A percentile compares a stretch with the other conserved stretches of the same genome.
Evolutionary conservation across 129 eudicot species (phyloP).

Genomic region (Dittrichia graveolens): DNA sequence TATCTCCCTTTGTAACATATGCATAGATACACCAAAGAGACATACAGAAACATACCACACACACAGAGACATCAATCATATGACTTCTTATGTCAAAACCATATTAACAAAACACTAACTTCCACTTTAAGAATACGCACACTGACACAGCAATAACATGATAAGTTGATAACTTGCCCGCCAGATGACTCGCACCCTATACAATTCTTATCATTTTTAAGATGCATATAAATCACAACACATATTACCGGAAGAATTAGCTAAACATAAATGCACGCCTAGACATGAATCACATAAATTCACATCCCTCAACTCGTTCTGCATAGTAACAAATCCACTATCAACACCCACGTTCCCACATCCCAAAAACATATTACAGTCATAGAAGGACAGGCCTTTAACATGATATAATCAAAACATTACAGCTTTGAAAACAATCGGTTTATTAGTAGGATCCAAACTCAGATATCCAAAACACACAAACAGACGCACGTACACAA

Average conservation of each 20-base stretch:
- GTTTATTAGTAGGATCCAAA: not conserved
- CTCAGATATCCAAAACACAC: not conserved
- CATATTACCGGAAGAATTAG: not conserved
- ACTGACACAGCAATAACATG: slow-evolving; percentile 17
- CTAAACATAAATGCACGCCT: not conserved
- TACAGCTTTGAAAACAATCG: not conserved
- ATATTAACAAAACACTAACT: not conserved
- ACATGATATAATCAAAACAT: slow-evolving; percentile 43
- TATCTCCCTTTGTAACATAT: not conserved
- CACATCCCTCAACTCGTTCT: slow-evolving; percentile 1
- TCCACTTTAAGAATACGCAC: not conserved
- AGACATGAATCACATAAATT: slow-evolving; percentile 21
- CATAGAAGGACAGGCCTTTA: slow-evolving; percentile 43
- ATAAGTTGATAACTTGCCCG: not conserved
- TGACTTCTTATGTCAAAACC: slow-evolving; percentile 4
- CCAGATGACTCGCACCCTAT: not conserved
- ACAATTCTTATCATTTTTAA: not conserved
- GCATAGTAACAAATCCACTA: not conserved
- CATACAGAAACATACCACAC: not conserved
- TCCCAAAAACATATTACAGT: slow-evolving; percentile 46
- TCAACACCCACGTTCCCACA: too few relatives aligned
- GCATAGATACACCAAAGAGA: not conserved
- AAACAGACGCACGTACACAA: not conserved
- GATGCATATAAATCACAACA: not conserved
- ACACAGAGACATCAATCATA: not conserved